Base-by-base conservation (phyloP, 257 asterid genomes). In the Echites panduratus region DNA sequence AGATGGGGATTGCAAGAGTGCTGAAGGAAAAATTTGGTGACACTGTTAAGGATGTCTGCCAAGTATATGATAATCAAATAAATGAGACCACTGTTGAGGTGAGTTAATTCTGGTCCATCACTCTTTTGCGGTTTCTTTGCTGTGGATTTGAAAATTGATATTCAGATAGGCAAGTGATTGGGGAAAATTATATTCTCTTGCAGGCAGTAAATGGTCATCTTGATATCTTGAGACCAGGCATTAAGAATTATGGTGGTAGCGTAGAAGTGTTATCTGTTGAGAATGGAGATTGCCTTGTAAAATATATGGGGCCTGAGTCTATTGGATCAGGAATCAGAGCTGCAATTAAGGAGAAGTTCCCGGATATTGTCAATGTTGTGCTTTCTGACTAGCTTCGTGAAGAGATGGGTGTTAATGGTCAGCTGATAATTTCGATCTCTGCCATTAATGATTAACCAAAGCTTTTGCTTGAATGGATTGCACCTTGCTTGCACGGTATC, bases 1-100 rank as follows among this genome's bases (percentile, higher is more conserved):
- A 82, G 74, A 76, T 93, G 97, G 98, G 98, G 17, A 87, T 93
- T 11, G 97, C 89, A 79, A 88, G 77, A 76, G 96, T 88, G 54
- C 93, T 93, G 49, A 88, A 89, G 83, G 98, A 93, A 77, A 91
- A 93, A 74, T 93, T 93, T 70, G 97, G 98, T 63, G 91, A 88
- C 58, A 85, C 93, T 43, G 68, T 91, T 57, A 89, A 87, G 85
- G 96, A 91, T 65, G 84, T 93, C 73, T 79, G 89, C 66, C 98
- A 93, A 86, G 92, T 89, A 10, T 70, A 87, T n/a, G 86, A 84
- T 71, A 86, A 85, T 26, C 85, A 75, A 29, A 66, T 35, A 74
- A 57, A 68, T 2, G 87, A 75, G 72, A 82, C 87, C 47, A 86
- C 87, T 14, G 89, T 81, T 59, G 96, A 93, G 89, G 98, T 87